Evolutionary conservation across 1,139 yeast species (phyloP), one percentile per base, ranked within the genome.

Genomic region (Sugiyamaella novakii): DNA sequence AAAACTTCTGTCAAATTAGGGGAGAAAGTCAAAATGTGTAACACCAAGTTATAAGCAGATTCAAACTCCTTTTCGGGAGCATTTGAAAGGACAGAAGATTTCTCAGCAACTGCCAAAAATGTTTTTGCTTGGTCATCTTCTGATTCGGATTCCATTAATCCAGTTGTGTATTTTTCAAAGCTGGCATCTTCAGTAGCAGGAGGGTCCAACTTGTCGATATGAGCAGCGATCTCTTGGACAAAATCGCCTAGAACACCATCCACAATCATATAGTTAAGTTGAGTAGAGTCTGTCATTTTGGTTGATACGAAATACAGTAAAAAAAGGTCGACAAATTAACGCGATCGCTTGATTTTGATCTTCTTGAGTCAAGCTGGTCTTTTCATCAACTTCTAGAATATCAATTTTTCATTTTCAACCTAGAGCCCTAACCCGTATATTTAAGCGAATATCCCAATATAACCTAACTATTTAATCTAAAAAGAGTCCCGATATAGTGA

Each of bases 11-110:
- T 61, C 50, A 68, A 62, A 38, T 67, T 62, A 18, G 69, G 58
- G 27, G 73, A 64, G 31, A 64, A 60, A 14, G 70, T 59, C 46
- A 73, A 56, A 44, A 70, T 65, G 56, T 68, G 67, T 42, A 73
- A 54, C 24, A 70, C 60, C 42, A 73, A 61, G 59, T 72, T 73
- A 59, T 67, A 70, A 15, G 70, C 68, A 7, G 74, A 57, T 60
- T 73, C 77, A 50, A 71, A 70, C 44, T 73, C 75, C 51, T 60
- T 58, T 46, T 68, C 73, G 11, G 69, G 64, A 12, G 71, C 68
- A 50, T 58, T 54, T 45, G 63, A 53, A 24, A 72, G 62, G 19
- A 64, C 59, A 19, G 51, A 56, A 25, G 65, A 60, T 49, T 60
- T 58, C 50, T 63, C 68, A 29, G 71, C 67, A 43, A 71, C 58